Evolutionary conservation across 768 basidiomycete genomes (phyloP).

Genomic region (Candolleomyces efflorescens): DNA sequence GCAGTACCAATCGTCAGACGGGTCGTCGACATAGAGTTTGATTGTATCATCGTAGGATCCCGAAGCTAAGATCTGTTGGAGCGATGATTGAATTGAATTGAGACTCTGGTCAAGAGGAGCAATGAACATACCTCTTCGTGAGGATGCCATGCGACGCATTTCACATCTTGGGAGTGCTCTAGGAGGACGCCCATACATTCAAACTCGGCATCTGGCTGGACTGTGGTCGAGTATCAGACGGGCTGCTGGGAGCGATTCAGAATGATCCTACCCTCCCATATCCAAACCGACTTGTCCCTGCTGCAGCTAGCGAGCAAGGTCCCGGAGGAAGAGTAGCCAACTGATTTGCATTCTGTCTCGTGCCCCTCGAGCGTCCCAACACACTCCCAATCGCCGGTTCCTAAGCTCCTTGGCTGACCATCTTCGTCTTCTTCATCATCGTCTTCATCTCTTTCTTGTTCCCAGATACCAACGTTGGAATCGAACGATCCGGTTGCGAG

Average conservation of each 20-base stretch:
- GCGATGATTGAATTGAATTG: slow-evolving; percentile 15
- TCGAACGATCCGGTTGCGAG: slow-evolving; percentile 95
- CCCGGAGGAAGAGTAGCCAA: slow-evolving; percentile 76
- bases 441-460: slow-evolving; percentile 47
- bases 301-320: slow-evolving; percentile 90
- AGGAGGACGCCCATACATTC: slow-evolving; percentile 94
- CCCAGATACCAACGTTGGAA: slow-evolving; percentile 89
- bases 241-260: not conserved
- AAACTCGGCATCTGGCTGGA: slow-evolving; percentile 88
- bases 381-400: slow-evolving; percentile 78
- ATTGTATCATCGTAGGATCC: slow-evolving; percentile 97
- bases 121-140: slow-evolving; percentile 70
- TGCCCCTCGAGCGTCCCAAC: slow-evolving; percentile 87
- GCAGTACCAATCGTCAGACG: slow-evolving; percentile 91
- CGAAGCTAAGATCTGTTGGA: slow-evolving; percentile 82
- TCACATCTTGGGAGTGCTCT: slow-evolving; percentile 97
- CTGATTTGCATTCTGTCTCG: slow-evolving; percentile 94
- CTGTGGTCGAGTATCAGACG: slow-evolving; percentile 32
- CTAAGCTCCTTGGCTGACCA: slow-evolving; percentile 1
- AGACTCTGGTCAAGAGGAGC: slow-evolving; percentile 8
- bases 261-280: slow-evolving; percentile 81
- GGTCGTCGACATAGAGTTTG: slow-evolving; percentile 90
- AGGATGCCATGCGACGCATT: slow-evolving; percentile 94
- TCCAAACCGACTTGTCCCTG: slow-evolving; percentile 97
- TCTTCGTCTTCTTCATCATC: slow-evolving; percentile 32